These are phyloP conservation scores for Cordyceps militaris DNA, from an alignment of 2,329 filamentous ascomycete genomes.

Conservation along the genomic window DNA sequence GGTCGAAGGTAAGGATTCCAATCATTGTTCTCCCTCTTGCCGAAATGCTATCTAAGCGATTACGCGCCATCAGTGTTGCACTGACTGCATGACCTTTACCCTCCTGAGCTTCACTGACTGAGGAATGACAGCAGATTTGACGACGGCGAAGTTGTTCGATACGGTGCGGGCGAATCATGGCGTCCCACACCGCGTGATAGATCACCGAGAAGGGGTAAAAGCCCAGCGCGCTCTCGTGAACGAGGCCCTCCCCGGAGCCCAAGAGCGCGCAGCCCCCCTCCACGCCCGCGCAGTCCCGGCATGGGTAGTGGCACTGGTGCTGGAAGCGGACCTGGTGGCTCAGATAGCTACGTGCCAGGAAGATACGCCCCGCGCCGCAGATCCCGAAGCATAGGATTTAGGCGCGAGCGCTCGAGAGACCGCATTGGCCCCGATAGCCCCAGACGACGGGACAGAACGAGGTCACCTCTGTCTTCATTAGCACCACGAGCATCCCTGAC, in stretches of 20 bases:
- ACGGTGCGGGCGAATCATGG: conserved; percentile 56
- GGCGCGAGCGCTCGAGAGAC: conserved; percentile 35
- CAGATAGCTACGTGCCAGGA: conserved; percentile 41
- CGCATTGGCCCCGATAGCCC: conserved; percentile 26
- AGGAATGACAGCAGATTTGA: conserved; percentile 39
- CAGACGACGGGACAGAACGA: conserved; percentile 29
- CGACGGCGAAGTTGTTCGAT: conserved; percentile 55
- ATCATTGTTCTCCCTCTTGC: neutral
- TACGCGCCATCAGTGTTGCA: neutral
- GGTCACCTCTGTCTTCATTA: conserved; percentile 23
- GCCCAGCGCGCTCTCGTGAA: conserved; percentile 24
- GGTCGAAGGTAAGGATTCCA: conserved; percentile 13
- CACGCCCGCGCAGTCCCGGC: conserved; percentile 8
- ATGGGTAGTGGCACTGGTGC: neutral
- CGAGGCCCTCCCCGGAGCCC: conserved; percentile 25
- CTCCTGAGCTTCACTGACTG: neutral
- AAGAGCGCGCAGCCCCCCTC: conserved; percentile 31
- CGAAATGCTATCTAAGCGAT: neutral
- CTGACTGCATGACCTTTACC: neutral
- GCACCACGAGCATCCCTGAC: neutral
- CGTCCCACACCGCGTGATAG: conserved; percentile 44
- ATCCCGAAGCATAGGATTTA: conserved; percentile 35
- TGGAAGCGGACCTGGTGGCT: conserved; percentile 21
- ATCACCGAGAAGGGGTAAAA: conserved; percentile 25
- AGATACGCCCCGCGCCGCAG: conserved; percentile 35